Evolutionary conservation across 495 filamentous ascomycete species (phyloP).

Genomic region (Aspergillus sclerotiicarbonarius): DNA sequence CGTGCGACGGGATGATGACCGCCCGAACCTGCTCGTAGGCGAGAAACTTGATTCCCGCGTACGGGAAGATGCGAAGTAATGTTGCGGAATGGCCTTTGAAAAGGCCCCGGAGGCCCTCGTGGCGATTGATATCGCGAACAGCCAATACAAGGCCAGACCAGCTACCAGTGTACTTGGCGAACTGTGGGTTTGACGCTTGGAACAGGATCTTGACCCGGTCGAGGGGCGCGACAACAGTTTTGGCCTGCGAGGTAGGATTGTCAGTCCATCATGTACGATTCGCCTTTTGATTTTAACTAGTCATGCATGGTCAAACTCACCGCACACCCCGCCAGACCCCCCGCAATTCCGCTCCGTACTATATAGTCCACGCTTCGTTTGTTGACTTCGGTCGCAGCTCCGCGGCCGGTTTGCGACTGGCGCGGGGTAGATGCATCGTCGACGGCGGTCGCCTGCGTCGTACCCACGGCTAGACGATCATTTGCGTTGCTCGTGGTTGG

Average conservation of each 20-base stretch:
- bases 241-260: slow-evolving; percentile 59
- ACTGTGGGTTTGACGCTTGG: slow-evolving; percentile 91
- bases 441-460: slow-evolving; percentile 14
- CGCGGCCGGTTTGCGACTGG: slow-evolving; percentile 16
- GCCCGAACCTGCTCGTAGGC: slow-evolving; percentile 93
- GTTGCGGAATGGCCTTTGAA: slow-evolving; percentile 95
- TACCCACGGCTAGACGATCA: slow-evolving; percentile 13
- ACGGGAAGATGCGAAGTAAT: slow-evolving; percentile 91
- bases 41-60: slow-evolving; percentile 95
- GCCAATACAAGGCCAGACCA: slow-evolving; percentile 78
- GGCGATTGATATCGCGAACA: slow-evolving; percentile 75
- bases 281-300: neutral
- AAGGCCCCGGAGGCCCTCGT: slow-evolving; percentile 71
- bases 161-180: slow-evolving; percentile 83
- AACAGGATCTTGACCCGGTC: slow-evolving; percentile 99
- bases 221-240: slow-evolving; percentile 92
- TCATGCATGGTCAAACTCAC: slow-evolving; percentile 47
- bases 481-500: slow-evolving; percentile 25
- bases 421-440: slow-evolving; percentile 9
- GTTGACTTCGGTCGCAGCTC: slow-evolving; percentile 40
- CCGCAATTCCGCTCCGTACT: slow-evolving; percentile 75
- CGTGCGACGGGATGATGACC: slow-evolving; percentile 62
- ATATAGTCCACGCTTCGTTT: slow-evolving; percentile 83
- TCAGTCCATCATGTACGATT: slow-evolving; percentile 9
- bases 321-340: slow-evolving; percentile 83